These are phyloP conservation scores for Groenewaldozyma auringiensis DNA, from an alignment of 1,139 yeast genomes.

Conservation along the genomic window DNA sequence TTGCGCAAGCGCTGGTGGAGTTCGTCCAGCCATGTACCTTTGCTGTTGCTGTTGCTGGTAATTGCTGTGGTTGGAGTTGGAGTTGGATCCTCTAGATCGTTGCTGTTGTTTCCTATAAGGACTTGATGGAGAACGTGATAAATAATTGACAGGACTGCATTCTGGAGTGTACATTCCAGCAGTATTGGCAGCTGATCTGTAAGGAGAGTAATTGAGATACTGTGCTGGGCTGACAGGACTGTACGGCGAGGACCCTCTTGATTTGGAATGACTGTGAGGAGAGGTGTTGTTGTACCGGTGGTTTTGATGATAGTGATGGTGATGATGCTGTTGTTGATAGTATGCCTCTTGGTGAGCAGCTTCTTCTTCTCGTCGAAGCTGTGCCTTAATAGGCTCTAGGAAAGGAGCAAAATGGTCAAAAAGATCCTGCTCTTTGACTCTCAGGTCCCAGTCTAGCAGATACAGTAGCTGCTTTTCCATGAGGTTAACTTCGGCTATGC, in stretches of 20 bases:
- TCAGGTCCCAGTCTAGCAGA: slow-evolving; percentile 77
- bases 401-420: slow-evolving; percentile 64
- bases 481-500: slow-evolving; percentile 73
- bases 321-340: slow-evolving; percentile 4
- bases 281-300: slow-evolving; percentile 7
- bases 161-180: background rate
- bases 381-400: slow-evolving; percentile 57
- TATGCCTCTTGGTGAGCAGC: background rate
- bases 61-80: too few species aligned
- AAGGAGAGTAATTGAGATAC: background rate
- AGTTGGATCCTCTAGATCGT: background rate
- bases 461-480: slow-evolving; percentile 83
- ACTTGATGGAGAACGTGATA: slow-evolving; percentile 1
- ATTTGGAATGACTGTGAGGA: slow-evolving; percentile 7
- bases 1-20: background rate
- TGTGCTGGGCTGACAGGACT: background rate
- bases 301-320: slow-evolving; percentile 6
- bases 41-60: background rate
- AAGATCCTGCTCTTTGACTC: slow-evolving; percentile 62
- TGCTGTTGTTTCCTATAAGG: slow-evolving; percentile 1
- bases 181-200: background rate
- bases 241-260: background rate
- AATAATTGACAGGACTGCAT: background rate
- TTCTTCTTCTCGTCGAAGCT: slow-evolving; percentile 17
- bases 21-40: background rate